Conservation (phyloP, 805 yeast genomes). For the Tetrapisispora pingtungensis region DNA sequence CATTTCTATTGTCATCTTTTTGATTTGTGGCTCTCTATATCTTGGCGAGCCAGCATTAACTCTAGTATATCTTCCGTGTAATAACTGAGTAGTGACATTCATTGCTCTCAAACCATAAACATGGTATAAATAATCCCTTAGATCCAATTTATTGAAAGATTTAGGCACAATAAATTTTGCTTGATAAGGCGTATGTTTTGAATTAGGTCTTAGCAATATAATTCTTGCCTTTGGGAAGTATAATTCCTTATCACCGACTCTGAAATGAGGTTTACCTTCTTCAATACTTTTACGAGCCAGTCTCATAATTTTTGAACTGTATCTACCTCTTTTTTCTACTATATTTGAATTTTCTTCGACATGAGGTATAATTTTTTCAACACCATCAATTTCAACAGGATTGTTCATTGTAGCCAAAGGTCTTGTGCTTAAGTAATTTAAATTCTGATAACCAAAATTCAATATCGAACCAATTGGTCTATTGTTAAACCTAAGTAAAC, state of each 20-base stretch:
- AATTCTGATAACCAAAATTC: too few relatives aligned
- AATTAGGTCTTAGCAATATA: conserved; percentile 76
- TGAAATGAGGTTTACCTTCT: conserved; percentile 67
- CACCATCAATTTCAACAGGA: not conserved
- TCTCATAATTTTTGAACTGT: conserved; percentile 24
- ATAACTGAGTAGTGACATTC: conserved; percentile 75
- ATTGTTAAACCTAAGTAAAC: too few relatives aligned
- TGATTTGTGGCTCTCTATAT: conserved; percentile 67
- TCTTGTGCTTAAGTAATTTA: too few relatives aligned
- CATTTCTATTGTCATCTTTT: conserved; percentile 96
- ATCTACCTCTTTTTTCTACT: conserved; percentile 3
- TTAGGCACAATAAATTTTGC: conserved; percentile 94
- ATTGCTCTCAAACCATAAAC: conserved; percentile 84
- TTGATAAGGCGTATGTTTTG: conserved; percentile 95
- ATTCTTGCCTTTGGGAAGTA: conserved; percentile 83
- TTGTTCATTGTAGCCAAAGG: not conserved
- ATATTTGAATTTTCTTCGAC: not conserved
- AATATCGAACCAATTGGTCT: too few relatives aligned
- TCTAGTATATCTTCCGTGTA: conserved; percentile 60
- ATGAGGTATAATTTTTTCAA: not conserved
- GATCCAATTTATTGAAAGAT: conserved; percentile 84
- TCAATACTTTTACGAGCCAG: conserved; percentile 42
- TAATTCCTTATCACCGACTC: conserved; percentile 62
- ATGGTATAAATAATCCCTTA: conserved; percentile 87
- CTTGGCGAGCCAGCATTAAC: conserved; percentile 51